phyloP scores from a whole-genome alignment of 768 basidiomycete species.

The Podaxis pistillaris region DNA sequence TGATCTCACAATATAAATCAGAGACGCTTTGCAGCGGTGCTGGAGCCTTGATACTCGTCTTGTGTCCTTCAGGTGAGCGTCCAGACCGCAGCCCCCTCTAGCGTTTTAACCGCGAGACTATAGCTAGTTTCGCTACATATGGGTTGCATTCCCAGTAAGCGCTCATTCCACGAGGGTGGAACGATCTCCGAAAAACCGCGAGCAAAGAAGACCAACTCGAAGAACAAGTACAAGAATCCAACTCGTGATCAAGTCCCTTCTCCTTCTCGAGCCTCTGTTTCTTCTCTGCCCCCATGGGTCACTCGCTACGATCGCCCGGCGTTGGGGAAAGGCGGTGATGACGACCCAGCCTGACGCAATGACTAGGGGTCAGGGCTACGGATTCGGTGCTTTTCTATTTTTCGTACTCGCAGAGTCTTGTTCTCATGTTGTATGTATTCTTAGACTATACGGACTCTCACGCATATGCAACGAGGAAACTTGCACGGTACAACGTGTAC shows the following conservation, averaged over 20 bases:
- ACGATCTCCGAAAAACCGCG: not conserved
- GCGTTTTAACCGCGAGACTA: not conserved
- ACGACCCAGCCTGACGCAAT: not conserved
- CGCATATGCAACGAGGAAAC: not conserved
- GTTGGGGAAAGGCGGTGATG: not conserved
- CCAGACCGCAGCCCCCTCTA: not conserved
- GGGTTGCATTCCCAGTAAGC: slow-evolving; percentile 45
- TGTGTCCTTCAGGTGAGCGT: not conserved
- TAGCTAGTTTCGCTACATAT: slow-evolving; percentile 20
- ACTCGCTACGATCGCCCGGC: not conserved
- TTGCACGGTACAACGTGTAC: not conserved
- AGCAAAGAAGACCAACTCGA: not conserved
- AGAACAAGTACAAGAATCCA: slow-evolving; percentile 10
- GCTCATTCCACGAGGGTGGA: slow-evolving; percentile 17
- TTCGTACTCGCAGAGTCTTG: not conserved
- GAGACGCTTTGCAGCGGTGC: not conserved
- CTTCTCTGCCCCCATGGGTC: slow-evolving; percentile 13
- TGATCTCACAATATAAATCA: slow-evolving; percentile 2
- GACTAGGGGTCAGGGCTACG: not conserved
- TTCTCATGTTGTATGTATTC: slow-evolving; percentile 2
- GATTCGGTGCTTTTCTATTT: not conserved
- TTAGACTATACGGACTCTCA: not conserved
- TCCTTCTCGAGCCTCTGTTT: not conserved
- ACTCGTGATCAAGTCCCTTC: slow-evolving; percentile 9
- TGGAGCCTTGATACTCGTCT: not conserved